These are phyloP conservation scores for Candida xiaguanensis DNA, from an alignment of 805 yeast genomes.

Conservation along the genomic window DNA sequence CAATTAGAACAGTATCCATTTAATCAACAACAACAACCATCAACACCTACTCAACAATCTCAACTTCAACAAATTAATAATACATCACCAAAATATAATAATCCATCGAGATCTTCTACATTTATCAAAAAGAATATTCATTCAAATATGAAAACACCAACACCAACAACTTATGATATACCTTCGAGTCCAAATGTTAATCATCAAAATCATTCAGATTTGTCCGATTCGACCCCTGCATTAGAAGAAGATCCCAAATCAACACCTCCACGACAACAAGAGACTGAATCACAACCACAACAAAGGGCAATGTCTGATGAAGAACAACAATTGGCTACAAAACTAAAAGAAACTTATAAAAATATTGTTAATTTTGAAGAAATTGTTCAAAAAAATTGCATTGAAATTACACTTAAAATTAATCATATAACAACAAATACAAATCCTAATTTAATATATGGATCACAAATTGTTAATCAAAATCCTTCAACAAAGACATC, in stretches of 20 bases:
- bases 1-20: constrained; percentile 11
- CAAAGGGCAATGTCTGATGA: constrained; percentile 47
- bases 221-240: constrained; percentile 35
- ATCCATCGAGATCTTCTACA: constrained; percentile 6
- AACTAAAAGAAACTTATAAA: constrained; percentile 71
- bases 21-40: not conserved
- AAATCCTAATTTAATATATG: constrained; percentile 9
- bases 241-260: constrained; percentile 13
- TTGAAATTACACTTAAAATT: constrained; percentile 52
- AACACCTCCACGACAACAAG: constrained; percentile 3
- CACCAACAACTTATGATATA: constrained; percentile 39
- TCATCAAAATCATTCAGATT: constrained; percentile 34
- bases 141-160: constrained; percentile 31
- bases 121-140: constrained; percentile 10
- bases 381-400: constrained; percentile 66
- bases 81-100: constrained; percentile 10
- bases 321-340: constrained; percentile 64
- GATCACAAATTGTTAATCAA: constrained; percentile 12
- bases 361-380: constrained; percentile 64
- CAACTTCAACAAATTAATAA: not conserved
- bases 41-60: too few species aligned
- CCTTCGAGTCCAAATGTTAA: constrained; percentile 38
- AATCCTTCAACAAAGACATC: constrained; percentile 29
- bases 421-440: constrained; percentile 34
- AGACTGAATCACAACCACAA: constrained; percentile 6